Base-by-base conservation (phyloP, 2,329 filamentous ascomycete genomes). In the Neofusicoccum cordaticola region DNA sequence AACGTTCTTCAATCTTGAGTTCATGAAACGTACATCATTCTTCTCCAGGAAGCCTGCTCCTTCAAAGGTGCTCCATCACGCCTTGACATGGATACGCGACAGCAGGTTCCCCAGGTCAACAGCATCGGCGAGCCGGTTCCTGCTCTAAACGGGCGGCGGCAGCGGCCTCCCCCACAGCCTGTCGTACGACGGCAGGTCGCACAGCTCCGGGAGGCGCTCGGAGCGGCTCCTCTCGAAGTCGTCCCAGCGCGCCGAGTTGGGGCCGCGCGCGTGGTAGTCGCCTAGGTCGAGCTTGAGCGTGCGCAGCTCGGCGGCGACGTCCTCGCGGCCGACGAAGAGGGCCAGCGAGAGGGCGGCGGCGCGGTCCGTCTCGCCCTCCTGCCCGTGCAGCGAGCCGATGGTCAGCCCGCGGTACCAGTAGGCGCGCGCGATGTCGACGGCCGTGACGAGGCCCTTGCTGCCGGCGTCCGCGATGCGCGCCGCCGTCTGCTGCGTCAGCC, bases 281-380 rank as follows among this genome's bases (percentile, higher is more conserved):
- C 35, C 13, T 2, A 61, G 19, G n/a, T 61, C 57, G 11, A 48
- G 31, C 12, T 45, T n/a, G 7, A 61, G 42, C 5, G 57, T 39
- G 42, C 31, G 35, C 9, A 61, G 27, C 34, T 61, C 57, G 31
- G 50, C 48, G 6, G 42, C 11, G 8, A 61, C 57, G 5, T 50
- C 44, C 12, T 48, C 41, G 8, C 22, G 42, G 7, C 17, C n/a
- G 11, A 37, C 42, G n/a, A n/a, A 48, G 57, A 35, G 13, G 9
- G 19, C 11, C 6, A 61, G 34, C 27, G 57, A 48, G 44, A 61
- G 17, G 31, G 27, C 31, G 45, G 48, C 39, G 31, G 48, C 39
- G 57, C 57, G 44, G 34, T 61, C 57, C 4, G 57, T 61, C 44
- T 61, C 57, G 19, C 48, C 57, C 2, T 37, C 34, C 15, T 48